Percentiles rank a stretch among this genome's conserved stretches.
Evolutionary conservation across 306 rosid species (phyloP).

Genomic region (Adenanthera pavonina): DNA sequence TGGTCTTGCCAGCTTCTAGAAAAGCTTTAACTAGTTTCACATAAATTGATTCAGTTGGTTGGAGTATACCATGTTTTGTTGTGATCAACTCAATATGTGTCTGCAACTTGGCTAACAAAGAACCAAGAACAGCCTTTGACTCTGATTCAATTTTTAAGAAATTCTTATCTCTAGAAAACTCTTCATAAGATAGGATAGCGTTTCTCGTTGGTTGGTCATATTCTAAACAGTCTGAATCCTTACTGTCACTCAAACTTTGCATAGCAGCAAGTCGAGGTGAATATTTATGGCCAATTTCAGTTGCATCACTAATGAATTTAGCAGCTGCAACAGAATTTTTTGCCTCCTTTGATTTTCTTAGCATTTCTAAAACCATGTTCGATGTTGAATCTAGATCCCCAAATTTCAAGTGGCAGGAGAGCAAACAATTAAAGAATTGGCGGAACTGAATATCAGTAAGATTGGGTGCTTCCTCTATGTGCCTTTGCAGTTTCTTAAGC

Average conservation of each 20-base stretch:
- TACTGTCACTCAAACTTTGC: slow-evolving; percentile 30
- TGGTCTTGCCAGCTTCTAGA: slow-evolving; percentile 78
- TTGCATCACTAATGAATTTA: slow-evolving; percentile 45
- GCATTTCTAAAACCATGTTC: slow-evolving; percentile 83
- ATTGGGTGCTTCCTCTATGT: slow-evolving; percentile 72
- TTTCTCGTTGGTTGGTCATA: slow-evolving; percentile 24
- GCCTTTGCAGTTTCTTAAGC: slow-evolving; percentile 75
- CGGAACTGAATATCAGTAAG: slow-evolving; percentile 65
- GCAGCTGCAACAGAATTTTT: slow-evolving; percentile 67
- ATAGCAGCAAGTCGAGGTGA: slow-evolving; percentile 44
- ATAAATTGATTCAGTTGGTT: slow-evolving; percentile 75
- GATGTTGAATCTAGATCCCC: slow-evolving; percentile 84
- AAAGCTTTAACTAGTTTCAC: slow-evolving; percentile 81
- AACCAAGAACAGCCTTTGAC: slow-evolving; percentile 58
- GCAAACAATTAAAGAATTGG: slow-evolving; percentile 78
- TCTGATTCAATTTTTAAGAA: slow-evolving; percentile 66
- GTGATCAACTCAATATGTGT: slow-evolving; percentile 65
- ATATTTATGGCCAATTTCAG: slow-evolving; percentile 43
- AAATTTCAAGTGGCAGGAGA: slow-evolving; percentile 82
- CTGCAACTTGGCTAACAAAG: slow-evolving; percentile 70
- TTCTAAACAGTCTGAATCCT: slow-evolving; percentile 40
- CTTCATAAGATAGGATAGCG: slow-evolving; percentile 53
- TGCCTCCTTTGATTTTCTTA: slow-evolving; percentile 74
- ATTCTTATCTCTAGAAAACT: slow-evolving; percentile 58
- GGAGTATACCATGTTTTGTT: slow-evolving; percentile 70